These are phyloP conservation scores for Paramecium caudatum DNA, from an alignment of 73 alveolate genomes.

Conservation along the genomic window DNA sequence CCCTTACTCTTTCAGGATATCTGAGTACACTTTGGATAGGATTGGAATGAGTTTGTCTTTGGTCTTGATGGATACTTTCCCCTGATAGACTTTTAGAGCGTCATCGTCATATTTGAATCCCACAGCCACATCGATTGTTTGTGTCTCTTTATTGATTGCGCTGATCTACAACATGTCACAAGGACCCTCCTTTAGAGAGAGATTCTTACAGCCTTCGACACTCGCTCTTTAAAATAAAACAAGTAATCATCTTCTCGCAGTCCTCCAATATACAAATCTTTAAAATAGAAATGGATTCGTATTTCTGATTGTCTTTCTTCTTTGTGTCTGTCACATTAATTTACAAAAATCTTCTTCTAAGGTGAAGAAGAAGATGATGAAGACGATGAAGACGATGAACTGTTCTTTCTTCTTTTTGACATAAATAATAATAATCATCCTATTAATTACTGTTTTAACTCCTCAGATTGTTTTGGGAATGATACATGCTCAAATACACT, in stretches of 20 bases:
- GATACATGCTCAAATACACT: constrained; percentile 15
- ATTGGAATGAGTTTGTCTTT: constrained; percentile 26
- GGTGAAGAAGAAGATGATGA: constrained; percentile 28
- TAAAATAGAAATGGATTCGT: constrained; percentile 35
- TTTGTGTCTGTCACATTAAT: not conserved
- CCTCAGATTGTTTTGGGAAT: too few species aligned
- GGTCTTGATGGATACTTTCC: not conserved
- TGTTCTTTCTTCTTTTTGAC: constrained; percentile 38
- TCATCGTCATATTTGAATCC: constrained; percentile 66
- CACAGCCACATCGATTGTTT: constrained; percentile 63
- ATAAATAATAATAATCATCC: too few species aligned
- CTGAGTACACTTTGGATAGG: constrained; percentile 35
- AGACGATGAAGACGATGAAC: constrained; percentile 59
- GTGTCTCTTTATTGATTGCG: not conserved
- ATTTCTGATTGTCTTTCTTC: constrained; percentile 52
- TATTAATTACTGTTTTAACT: too few species aligned
- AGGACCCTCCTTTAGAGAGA: constrained; percentile 62
- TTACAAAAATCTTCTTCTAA: constrained; percentile 9
- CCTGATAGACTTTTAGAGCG: constrained; percentile 22
- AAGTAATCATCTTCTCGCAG: constrained; percentile 48
- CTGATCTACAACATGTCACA: constrained; percentile 34
- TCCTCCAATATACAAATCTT: constrained; percentile 62
- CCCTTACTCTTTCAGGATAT: constrained; percentile 43
- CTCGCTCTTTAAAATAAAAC: not conserved
- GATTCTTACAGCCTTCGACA: constrained; percentile 44